Base-by-base conservation (phyloP, 148 eudicot genomes). In the Arctostaphylos glauca region DNA sequence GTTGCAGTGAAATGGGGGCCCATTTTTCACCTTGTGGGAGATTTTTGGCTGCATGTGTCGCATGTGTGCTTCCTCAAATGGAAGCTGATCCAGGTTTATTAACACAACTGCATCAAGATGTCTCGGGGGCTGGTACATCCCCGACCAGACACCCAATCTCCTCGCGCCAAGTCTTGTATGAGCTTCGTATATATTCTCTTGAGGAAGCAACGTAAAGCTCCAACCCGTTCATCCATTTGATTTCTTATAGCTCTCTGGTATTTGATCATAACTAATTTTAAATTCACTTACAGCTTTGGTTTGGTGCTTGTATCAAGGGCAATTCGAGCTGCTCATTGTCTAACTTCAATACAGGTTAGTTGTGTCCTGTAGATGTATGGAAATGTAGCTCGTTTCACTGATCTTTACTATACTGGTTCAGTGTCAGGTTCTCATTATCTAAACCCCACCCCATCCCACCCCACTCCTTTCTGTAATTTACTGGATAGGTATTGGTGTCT, bases 1-100 rank as follows among this genome's bases (percentile, higher is more conserved):
- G n/a, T 85, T 85, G 82, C 87, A 85, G 87, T 82, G 87, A 85
- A 79, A 85, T 85, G 87, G 87, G 87, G 54, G 76, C 87, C 76
- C 87, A 82, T 85, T 85, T 85, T 73, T 85, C 87, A 77, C 84
- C 87, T 81, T 85, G 87, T 78, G 87, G 87, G 82, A 85, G 87
- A 85, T 85, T 77, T 82, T 72, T 85, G 56, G 87, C 82, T 70
- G 82, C 87, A 15, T 85, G 84, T 53, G 87, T 85, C 52, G 87
- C 87, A 43, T 78, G 84, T 5, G 59, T 82, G 64, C 87, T 82
- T 82, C 87, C 84, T 78, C 82, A 82, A 73, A 58, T 21, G 19
- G 87, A 85, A 72, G 64, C 87, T 78, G 87, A 85, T 82, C 78
- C 87, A 50, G 87, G 84, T 74, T 71, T 82, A 73, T 59, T 74